Evolutionary conservation across 2,329 filamentous ascomycete genomes (phyloP), one percentile per base, ranked within the genome.

Genomic region (Mycosphaerelloides madeirae): DNA sequence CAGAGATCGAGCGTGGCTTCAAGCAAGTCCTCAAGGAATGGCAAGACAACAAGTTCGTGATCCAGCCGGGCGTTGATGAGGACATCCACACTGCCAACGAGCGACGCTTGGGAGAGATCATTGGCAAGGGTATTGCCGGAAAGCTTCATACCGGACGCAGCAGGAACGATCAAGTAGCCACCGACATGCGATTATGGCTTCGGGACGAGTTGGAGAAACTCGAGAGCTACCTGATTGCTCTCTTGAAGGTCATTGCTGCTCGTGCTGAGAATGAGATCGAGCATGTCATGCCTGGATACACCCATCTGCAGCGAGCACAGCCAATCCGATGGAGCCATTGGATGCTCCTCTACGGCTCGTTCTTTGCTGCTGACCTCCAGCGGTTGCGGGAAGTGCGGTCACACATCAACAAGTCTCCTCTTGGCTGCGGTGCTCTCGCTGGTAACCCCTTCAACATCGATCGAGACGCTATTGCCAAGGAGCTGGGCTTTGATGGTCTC

Each of bases 151-250:
- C 89, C n/a, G 73, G 73, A 33, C 83, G 90, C 41, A 90, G 84
- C 65, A 79, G 89, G 57, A 95, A 95, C 62, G 89, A 96, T 69
- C 89, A 95, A 69, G 81, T 95, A 44, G 88, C 83, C 37, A 90
- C 84, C 16, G 88, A 95, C 60, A 91, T 95, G 85, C 83, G 88
- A 49, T 73, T 95, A 65, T 96, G 88, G 88, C 70, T 95, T 52
- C 78, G 87, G 33, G 83, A 90, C 53, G 77, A 85, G 69, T 72
- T 95, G 46, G 76, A 76, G 44, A 73, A 74, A 52, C 79, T 95
- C 40, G 87, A 94, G 57, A 65, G 57, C 29, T 80, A 82, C 57
- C 74, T 95, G 3, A 73, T 80, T 33, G 76, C 79, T 43, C 78
- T 95, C 55, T 71, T 95, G 31, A 73, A 79, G 58, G 84, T 89